Evolutionary conservation across 129 eudicot genomes (phyloP).

Genomic region (Saposhnikovia divaricata): DNA sequence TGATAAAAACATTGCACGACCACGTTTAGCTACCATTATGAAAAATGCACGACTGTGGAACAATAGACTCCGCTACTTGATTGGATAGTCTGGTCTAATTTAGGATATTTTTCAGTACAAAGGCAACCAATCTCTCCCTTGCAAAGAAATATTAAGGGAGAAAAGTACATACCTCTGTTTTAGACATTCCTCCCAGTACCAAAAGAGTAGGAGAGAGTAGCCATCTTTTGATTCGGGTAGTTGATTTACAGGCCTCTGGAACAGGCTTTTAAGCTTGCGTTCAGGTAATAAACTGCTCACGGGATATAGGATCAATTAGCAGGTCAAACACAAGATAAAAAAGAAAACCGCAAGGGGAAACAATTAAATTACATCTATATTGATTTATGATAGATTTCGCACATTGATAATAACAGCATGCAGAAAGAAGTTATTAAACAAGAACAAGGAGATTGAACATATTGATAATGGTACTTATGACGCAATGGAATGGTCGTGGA

Average conservation of each 20-base stretch:
- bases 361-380: not conserved
- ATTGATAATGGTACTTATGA: no score
- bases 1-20: not conserved
- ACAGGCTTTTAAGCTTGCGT: constrained; percentile 79
- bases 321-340: not conserved
- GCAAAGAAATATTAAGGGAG: constrained; percentile 5
- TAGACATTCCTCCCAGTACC: constrained; percentile 98
- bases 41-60: not conserved
- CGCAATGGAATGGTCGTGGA: no score
- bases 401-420: not conserved
- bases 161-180: constrained; percentile 55
- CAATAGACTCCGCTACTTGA: no score
- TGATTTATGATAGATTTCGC: not conserved
- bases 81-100: not conserved
- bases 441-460: not conserved
- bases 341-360: not conserved
- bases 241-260: constrained; percentile 75
- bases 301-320: constrained; percentile 11
- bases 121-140: not conserved
- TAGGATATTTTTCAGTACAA: not conserved
- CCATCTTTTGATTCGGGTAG: constrained; percentile 91
- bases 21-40: not conserved
- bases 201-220: constrained; percentile 66
- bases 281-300: constrained; percentile 74
- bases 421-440: not conserved